Evolutionary conservation across 306 rosid species (phyloP), one percentile per base, ranked within the genome.

Genomic region (Malus asiatica): DNA sequence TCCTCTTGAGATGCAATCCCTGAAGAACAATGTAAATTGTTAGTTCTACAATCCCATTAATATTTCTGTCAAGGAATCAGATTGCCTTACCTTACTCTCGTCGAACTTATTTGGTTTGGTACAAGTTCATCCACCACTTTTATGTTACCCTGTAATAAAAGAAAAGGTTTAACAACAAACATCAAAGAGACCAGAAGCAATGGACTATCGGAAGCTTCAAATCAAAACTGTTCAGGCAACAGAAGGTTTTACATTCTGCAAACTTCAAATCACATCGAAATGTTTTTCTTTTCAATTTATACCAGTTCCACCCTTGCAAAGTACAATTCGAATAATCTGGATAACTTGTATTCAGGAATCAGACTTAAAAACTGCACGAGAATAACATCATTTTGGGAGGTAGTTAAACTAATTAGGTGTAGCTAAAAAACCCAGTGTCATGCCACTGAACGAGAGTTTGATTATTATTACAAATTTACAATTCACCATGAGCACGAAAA

Each of bases 1-100:
- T 45, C 96, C 89, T 86, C 93, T 89, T 35, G 97, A 84, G 66
- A 95, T 88, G 91, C 97, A 95, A 64, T 88, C 89, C 97, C 98
- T 92, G 93, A 76, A 78, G 78, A 11, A 16, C 30, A 25, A 40
- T 5, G 59, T 42, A 46, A 29, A 46, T 77, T 5, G 62, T 62
- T 29, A 5, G 51, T 65, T 48, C 64, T 15, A 8, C 71, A n/a
- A 51, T 62, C 57, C 30, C 20, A n/a, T 15, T 42, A 6, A 44
- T 33, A 19, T 5, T 30, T 9, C 29, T 11, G 22, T 55, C 53
- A 52, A 80, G 33, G 7, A 62, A 76, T 42, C 40, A 77, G 58
- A 29, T 78, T 45, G 48, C 33, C 72, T 76, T 86, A 90, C 96
- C 98, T 86, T 78, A 91, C 4, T 87, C 90, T 89, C 15, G 98